These are phyloP conservation scores for Talaromyces thailandensis DNA, from an alignment of 495 filamentous ascomycete genomes.

Conservation along the genomic window DNA sequence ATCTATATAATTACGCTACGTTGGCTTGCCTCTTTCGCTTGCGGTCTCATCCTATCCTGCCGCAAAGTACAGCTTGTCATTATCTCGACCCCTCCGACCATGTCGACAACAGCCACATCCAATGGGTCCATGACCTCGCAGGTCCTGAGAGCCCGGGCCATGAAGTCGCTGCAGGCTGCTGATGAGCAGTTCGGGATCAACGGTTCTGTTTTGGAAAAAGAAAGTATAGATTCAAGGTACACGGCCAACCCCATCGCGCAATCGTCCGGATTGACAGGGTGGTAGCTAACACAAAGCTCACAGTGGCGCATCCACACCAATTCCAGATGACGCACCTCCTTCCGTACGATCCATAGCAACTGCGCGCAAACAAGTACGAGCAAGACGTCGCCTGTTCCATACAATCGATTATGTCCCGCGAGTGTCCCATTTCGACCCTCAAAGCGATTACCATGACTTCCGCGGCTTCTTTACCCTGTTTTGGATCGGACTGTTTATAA, in stretches of 20 bases:
- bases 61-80: background rate
- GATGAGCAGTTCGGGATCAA: background rate
- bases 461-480: constrained; percentile 95
- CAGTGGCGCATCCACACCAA: constrained; percentile 82
- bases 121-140: constrained; percentile 4
- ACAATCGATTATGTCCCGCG: constrained; percentile 88
- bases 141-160: constrained; percentile 4
- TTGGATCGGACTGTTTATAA: constrained; percentile 93
- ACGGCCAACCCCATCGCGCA: background rate
- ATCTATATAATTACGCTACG: background rate
- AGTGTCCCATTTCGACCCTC: constrained; percentile 91
- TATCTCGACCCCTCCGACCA: background rate
- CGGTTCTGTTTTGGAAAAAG: background rate
- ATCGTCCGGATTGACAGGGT: background rate
- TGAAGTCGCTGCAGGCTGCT: constrained; percentile 1
- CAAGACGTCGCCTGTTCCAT: constrained; percentile 84
- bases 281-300: background rate
- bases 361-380: constrained; percentile 76
- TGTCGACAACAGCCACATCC: constrained; percentile 8
- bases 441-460: constrained; percentile 88
- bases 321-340: constrained; percentile 85
- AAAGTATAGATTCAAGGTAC: constrained; percentile 1
- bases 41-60: background rate
- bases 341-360: constrained; percentile 78
- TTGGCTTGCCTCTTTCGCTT: background rate